Percentiles rank a stretch among this genome's conserved stretches.
Conservation (phyloP, 1,139 yeast species). For the Casaregolazyma suthepensis region DNA sequence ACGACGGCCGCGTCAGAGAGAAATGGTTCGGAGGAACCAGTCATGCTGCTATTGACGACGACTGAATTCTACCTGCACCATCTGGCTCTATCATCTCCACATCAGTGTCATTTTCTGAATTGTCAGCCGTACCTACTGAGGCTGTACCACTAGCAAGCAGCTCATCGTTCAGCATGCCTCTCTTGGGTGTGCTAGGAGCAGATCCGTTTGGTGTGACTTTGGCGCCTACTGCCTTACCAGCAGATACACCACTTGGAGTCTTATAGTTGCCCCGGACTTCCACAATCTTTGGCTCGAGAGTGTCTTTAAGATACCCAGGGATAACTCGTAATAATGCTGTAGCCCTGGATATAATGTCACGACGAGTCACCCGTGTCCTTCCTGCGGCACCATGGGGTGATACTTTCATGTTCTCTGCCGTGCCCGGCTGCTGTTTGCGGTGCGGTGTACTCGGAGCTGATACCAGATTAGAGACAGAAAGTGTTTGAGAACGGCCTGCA, state of each 20-base stretch:
- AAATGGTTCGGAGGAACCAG: constrained; percentile 45
- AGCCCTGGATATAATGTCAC: constrained; percentile 35
- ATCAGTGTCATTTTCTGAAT: constrained; percentile 5
- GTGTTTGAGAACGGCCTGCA: constrained; percentile 15
- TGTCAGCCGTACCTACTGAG: background rate
- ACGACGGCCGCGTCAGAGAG: constrained; percentile 38
- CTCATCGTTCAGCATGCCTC: background rate
- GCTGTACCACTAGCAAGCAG: background rate
- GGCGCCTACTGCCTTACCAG: background rate
- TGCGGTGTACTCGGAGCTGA: constrained; percentile 13
- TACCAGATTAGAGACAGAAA: constrained; percentile 21
- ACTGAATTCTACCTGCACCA: background rate
- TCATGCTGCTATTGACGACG: constrained; percentile 41
- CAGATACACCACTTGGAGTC: background rate
- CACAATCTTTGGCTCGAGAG: constrained; percentile 2
- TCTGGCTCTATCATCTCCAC: background rate
- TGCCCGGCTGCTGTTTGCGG: background rate
- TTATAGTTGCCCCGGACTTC: constrained; percentile 1
- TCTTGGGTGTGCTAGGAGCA: background rate
- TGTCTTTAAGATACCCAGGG: constrained; percentile 1
- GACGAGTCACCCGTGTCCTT: constrained; percentile 30
- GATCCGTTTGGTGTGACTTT: background rate
- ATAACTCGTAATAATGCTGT: constrained; percentile 29
- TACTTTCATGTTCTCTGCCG: background rate
- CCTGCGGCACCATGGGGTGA: constrained; percentile 8